Percentiles rank a stretch among this genome's conserved stretches.
phyloP scores from a whole-genome alignment of 352 stramenopile genomes.

The Phytophthora gonapodyides region DNA sequence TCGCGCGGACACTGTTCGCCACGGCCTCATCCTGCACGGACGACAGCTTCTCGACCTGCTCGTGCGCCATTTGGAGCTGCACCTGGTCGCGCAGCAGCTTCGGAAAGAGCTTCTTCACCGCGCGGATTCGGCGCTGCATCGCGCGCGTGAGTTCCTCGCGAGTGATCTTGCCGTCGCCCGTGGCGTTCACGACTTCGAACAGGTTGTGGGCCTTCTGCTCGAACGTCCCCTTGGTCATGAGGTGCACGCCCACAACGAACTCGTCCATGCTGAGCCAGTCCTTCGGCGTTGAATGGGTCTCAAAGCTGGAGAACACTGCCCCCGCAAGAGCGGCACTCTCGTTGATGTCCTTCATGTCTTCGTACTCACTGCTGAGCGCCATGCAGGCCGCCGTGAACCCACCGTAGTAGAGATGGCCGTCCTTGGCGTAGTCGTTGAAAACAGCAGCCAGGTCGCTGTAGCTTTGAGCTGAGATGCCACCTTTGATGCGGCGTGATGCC shows the following conservation, averaged over 20 bases:
- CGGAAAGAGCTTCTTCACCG: conserved; percentile 77
- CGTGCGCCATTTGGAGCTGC: conserved; percentile 59
- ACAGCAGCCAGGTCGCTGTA: conserved; percentile 56
- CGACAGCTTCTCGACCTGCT: conserved; percentile 43
- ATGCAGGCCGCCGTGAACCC: conserved; percentile 69
- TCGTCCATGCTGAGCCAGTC: conserved; percentile 80
- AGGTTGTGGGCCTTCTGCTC: conserved; percentile 81
- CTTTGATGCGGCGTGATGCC: conserved; percentile 42
- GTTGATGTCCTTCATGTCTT: conserved; percentile 63
- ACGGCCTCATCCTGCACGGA: conserved; percentile 56
- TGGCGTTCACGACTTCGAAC: conserved; percentile 75
- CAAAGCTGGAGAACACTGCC: conserved; percentile 79
- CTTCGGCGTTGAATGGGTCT: conserved; percentile 54
- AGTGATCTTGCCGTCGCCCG: conserved; percentile 72
- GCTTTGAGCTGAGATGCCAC: conserved; percentile 55
- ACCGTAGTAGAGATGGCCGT: conserved; percentile 62
- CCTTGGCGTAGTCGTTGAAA: conserved; percentile 57
- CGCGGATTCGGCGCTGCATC: conserved; percentile 71
- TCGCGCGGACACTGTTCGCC: conserved; percentile 52
- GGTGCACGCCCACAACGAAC: conserved; percentile 80
- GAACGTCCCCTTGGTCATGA: conserved; percentile 82
- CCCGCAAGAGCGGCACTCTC: conserved; percentile 67
- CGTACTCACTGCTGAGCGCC: conserved; percentile 59
- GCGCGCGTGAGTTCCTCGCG: conserved; percentile 73
- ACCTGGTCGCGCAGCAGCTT: conserved; percentile 77